Percentiles rank a stretch among this genome's conserved stretches.
Evolutionary conservation across 2,329 filamentous ascomycete genomes (phyloP).

Genomic region (Sporothrix brasiliensis): DNA sequence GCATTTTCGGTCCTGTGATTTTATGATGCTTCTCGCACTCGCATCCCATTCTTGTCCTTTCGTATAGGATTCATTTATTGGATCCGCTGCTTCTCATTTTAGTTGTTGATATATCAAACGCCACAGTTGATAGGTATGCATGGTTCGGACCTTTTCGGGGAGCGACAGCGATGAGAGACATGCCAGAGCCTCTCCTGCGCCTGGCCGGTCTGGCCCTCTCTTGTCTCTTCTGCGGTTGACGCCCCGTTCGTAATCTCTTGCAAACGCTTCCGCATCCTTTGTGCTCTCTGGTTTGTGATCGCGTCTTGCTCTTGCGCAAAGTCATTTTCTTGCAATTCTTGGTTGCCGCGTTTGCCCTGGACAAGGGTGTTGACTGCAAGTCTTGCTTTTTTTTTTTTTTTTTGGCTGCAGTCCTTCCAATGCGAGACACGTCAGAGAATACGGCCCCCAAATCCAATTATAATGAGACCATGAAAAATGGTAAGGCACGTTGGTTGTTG

Average conservation of each 20-base stretch:
- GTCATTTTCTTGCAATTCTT: background rate
- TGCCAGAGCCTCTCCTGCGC: slow-evolving; percentile 3
- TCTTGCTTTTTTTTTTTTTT: no score
- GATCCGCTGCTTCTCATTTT: background rate
- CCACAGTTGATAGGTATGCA: background rate
- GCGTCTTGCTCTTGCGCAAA: slow-evolving; percentile 12
- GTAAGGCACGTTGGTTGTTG: slow-evolving; percentile 3
- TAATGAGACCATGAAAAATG: no score
- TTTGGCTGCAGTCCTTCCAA: background rate
- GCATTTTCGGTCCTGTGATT: background rate
- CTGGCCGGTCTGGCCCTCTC: slow-evolving; percentile 4
- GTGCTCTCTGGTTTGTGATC: background rate
- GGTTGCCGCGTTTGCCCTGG: slow-evolving; percentile 16
- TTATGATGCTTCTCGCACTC: background rate
- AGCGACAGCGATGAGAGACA: background rate
- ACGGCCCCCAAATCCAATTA: no score
- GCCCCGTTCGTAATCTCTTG: background rate
- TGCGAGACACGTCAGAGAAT: slow-evolving; percentile 16
- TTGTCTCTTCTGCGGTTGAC: background rate
- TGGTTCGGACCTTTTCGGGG: background rate
- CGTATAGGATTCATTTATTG: no score
- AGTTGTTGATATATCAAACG: background rate
- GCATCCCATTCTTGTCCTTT: background rate
- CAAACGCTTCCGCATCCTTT: background rate
- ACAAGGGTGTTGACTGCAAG: no score